Percentiles rank a stretch among this genome's conserved stretches.
These are phyloP conservation scores for Hyphodiscus hymeniophilus DNA, from an alignment of 495 filamentous ascomycete species.

Conservation along the genomic window DNA sequence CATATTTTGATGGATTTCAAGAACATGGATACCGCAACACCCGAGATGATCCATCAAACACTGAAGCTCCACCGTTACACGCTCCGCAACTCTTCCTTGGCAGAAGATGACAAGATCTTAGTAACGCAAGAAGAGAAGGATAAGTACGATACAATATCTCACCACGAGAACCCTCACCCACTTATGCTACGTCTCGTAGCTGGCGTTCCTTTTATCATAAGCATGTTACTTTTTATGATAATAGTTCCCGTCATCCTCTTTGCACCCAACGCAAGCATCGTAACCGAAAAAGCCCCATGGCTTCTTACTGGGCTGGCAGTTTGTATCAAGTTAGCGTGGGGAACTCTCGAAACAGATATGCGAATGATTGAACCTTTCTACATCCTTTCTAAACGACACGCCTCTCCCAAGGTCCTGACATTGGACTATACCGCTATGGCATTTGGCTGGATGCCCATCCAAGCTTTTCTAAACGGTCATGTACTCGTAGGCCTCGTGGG, in stretches of 20 bases:
- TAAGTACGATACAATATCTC: slow-evolving; percentile 30
- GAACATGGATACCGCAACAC: slow-evolving; percentile 56
- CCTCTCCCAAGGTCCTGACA: slow-evolving; percentile 51
- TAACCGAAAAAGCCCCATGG: slow-evolving; percentile 56
- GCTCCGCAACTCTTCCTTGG: slow-evolving; percentile 58
- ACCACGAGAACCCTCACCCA: slow-evolving; percentile 54
- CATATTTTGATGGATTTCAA: slow-evolving; percentile 71
- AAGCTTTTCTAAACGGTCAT: slow-evolving; percentile 53
- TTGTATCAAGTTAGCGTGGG: slow-evolving; percentile 57
- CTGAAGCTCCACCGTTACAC: slow-evolving; percentile 57
- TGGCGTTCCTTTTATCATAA: slow-evolving; percentile 48
- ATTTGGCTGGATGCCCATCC: slow-evolving; percentile 54
- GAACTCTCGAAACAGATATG: slow-evolving; percentile 59
- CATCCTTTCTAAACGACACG: slow-evolving; percentile 54
- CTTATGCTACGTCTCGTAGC: slow-evolving; percentile 55
- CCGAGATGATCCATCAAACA: slow-evolving; percentile 56
- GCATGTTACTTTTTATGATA: slow-evolving; percentile 38
- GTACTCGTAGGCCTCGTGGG: slow-evolving; percentile 54
- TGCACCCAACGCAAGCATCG: slow-evolving; percentile 35
- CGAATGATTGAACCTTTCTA: slow-evolving; percentile 72
- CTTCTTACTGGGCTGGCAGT: slow-evolving; percentile 54
- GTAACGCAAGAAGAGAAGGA: slow-evolving; percentile 26
- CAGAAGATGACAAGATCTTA: slow-evolving; percentile 33
- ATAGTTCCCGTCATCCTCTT: slow-evolving; percentile 52
- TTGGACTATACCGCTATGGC: slow-evolving; percentile 66